A percentile compares a stretch with the other conserved stretches of the same genome.
These are phyloP conservation scores for Gracilariopsis chorda DNA, from an alignment of 23 red algal species.

Conservation along the genomic window DNA sequence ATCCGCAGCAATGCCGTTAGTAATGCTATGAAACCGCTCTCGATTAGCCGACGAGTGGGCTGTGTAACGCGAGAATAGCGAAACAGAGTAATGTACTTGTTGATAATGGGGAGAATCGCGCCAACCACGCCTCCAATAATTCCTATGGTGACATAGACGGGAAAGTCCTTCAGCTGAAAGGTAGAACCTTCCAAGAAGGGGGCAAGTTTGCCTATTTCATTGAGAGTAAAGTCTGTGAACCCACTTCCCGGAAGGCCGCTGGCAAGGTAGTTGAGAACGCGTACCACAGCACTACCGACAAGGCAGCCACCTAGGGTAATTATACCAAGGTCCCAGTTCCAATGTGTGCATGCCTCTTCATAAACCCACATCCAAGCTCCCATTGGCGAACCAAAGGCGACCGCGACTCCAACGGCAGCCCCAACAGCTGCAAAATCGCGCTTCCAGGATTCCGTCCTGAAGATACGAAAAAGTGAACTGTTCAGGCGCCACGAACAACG, in stretches of 20 bases:
- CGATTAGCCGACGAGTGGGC: slow-evolving; percentile 35
- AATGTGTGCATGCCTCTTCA: slow-evolving; percentile 85
- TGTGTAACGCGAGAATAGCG: slow-evolving; percentile 36
- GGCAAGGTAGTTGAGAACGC: slow-evolving; percentile 53
- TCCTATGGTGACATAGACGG: slow-evolving; percentile 47
- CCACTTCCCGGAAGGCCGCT: slow-evolving; percentile 32
- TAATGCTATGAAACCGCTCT: slow-evolving; percentile 32
- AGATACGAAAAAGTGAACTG: slow-evolving; percentile 10
- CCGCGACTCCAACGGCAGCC: slow-evolving; percentile 75
- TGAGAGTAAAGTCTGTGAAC: slow-evolving; percentile 40
- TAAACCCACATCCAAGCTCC: slow-evolving; percentile 83
- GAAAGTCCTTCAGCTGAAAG: slow-evolving; percentile 59
- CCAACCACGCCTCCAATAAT: slow-evolving; percentile 54
- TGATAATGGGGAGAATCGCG: slow-evolving; percentile 50
- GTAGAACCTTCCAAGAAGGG: background rate
- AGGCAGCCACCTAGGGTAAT: slow-evolving; percentile 66
- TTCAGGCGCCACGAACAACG: slow-evolving; percentile 55
- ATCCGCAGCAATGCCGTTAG: slow-evolving; percentile 58
- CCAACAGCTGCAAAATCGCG: slow-evolving; percentile 80
- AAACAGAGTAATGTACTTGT: slow-evolving; percentile 53
- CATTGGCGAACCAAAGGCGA: slow-evolving; percentile 76
- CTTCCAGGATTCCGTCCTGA: slow-evolving; percentile 85
- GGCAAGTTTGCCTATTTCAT: slow-evolving; percentile 31
- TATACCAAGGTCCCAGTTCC: slow-evolving; percentile 69
- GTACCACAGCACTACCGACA: slow-evolving; percentile 10